These are phyloP conservation scores for Tuber aestivum DNA, from an alignment of 495 filamentous ascomycete genomes.

Conservation along the genomic window DNA sequence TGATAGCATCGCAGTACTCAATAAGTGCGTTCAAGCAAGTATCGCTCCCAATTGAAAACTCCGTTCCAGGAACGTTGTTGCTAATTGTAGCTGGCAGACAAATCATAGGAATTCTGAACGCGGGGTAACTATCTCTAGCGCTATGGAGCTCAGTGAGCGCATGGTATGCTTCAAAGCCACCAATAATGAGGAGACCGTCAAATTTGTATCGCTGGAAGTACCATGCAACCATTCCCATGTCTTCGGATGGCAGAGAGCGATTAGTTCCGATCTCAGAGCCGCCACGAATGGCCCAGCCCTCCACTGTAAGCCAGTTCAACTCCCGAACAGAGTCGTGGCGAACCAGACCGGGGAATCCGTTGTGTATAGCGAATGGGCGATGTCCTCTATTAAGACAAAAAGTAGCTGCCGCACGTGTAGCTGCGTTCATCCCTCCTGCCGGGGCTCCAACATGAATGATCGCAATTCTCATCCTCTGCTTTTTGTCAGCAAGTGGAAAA, in stretches of 20 bases:
- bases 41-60: slow-evolving; percentile 94
- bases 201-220: slow-evolving; percentile 82
- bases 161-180: slow-evolving; percentile 96
- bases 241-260: slow-evolving; percentile 77
- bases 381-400: slow-evolving; percentile 94
- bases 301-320: slow-evolving; percentile 87
- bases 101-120: slow-evolving; percentile 88
- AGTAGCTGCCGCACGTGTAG: slow-evolving; percentile 88
- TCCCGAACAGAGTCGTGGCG: slow-evolving; percentile 86
- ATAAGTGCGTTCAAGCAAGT: slow-evolving; percentile 97
- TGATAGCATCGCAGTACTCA: slow-evolving; percentile 92
- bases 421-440: slow-evolving; percentile 98
- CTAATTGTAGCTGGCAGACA: slow-evolving; percentile 94
- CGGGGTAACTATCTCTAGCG: slow-evolving; percentile 67
- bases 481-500: background rate
- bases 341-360: slow-evolving; percentile 91
- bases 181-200: slow-evolving; percentile 85
- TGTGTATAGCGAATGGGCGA: slow-evolving; percentile 84
- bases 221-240: slow-evolving; percentile 73
- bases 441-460: slow-evolving; percentile 97
- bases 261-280: slow-evolving; percentile 98
- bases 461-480: slow-evolving; percentile 79
- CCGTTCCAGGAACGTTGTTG: slow-evolving; percentile 96
- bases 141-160: slow-evolving; percentile 78
- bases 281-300: slow-evolving; percentile 90